Conservation (phyloP, 2,329 filamentous ascomycete genomes). For the Macroventuria anomochaeta region DNA sequence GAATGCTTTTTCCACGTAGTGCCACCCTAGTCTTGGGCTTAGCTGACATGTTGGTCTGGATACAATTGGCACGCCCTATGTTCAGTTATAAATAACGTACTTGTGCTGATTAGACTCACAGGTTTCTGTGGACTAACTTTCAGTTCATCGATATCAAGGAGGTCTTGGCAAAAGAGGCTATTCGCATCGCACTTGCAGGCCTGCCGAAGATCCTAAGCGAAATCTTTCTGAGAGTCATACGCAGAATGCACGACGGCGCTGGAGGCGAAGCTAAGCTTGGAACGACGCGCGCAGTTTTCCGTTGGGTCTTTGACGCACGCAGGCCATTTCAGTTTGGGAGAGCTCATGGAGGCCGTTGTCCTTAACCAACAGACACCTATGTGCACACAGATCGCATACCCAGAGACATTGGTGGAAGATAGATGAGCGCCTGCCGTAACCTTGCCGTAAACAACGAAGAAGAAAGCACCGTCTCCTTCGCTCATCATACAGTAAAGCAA, state of each 20-base stretch:
- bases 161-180: slow-evolving; percentile 28
- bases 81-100: too few species aligned
- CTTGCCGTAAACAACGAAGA: neutral
- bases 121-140: slow-evolving; percentile 45
- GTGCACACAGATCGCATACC: slow-evolving; percentile 9
- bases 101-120: slow-evolving; percentile 10
- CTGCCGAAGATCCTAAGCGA: slow-evolving; percentile 34
- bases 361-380: slow-evolving; percentile 17
- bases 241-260: slow-evolving; percentile 2
- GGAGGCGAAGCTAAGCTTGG: slow-evolving; percentile 10
- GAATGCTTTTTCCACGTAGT: too few species aligned
- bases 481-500: neutral
- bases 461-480: neutral
- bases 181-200: slow-evolving; percentile 30
- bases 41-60: too few species aligned
- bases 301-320: slow-evolving; percentile 24
- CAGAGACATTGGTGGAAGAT: neutral
- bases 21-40: too few species aligned
- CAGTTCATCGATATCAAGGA: slow-evolving; percentile 39
- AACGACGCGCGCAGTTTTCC: slow-evolving; percentile 18
- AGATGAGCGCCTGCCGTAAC: neutral
- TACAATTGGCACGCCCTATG: too few species aligned
- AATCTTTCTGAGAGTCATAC: too few species aligned
- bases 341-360: slow-evolving; percentile 29
- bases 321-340: slow-evolving; percentile 23